A percentile compares a stretch with the other conserved stretches of the same genome.
phyloP scores from a whole-genome alignment of 2,329 filamentous ascomycete species.

The Nigrospora oryzae region DNA sequence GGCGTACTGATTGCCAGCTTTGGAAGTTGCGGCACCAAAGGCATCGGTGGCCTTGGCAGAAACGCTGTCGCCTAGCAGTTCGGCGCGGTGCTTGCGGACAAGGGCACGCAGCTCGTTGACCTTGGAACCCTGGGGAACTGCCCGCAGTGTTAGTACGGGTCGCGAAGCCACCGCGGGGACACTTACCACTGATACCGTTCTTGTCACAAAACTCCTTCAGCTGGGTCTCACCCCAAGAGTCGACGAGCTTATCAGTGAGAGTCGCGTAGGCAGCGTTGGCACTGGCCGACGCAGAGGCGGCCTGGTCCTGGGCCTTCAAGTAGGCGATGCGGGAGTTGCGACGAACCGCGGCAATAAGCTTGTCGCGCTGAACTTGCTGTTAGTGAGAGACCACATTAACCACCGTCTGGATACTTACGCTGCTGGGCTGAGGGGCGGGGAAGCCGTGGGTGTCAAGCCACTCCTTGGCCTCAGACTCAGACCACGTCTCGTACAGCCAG shows the following conservation, averaged over 20 bases:
- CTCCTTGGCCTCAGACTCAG: constrained; percentile 85
- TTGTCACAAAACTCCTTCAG: constrained; percentile 91
- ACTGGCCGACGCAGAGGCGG: constrained; percentile 52
- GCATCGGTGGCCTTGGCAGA: constrained; percentile 48
- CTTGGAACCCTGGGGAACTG: constrained; percentile 86
- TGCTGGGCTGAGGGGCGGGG: constrained; percentile 74
- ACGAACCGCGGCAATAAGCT: constrained; percentile 79
- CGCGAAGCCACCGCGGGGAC: neutral
- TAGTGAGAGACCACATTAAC: constrained; percentile 3
- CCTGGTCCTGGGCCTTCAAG: constrained; percentile 54
- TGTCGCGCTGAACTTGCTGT: constrained; percentile 53
- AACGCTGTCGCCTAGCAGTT: constrained; percentile 59
- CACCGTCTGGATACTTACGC: constrained; percentile 21
- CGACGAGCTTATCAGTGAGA: constrained; percentile 75
- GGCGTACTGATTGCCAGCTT: constrained; percentile 67
- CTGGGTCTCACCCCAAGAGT: constrained; percentile 81
- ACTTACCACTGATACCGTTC: constrained; percentile 59
- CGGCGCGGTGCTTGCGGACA: constrained; percentile 76
- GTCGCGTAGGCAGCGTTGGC: constrained; percentile 64
- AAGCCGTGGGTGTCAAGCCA: constrained; percentile 88
- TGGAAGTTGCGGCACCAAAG: constrained; percentile 65
- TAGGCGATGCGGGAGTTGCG: constrained; percentile 81
- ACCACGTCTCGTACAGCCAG: constrained; percentile 90
- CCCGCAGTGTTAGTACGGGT: constrained; percentile 15
- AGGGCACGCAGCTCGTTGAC: constrained; percentile 83